These are phyloP conservation scores for Diaporthe sp. DNA, from an alignment of 2,329 filamentous ascomycete species.

Conservation along the genomic window DNA sequence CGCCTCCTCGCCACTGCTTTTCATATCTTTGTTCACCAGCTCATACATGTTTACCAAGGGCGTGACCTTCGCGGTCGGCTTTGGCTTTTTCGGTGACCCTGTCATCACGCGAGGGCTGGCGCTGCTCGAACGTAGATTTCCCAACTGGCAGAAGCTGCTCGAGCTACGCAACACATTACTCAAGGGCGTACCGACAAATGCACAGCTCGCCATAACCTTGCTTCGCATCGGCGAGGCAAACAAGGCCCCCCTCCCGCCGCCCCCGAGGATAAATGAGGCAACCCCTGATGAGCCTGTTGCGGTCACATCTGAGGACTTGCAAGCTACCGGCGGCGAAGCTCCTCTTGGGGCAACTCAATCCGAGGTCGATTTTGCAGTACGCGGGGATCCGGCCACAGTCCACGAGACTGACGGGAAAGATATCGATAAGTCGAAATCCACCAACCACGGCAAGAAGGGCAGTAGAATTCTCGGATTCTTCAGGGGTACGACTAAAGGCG, in stretches of 20 bases:
- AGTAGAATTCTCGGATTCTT: constrained; percentile 71
- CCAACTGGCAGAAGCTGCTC: constrained; percentile 80
- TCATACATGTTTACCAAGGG: constrained; percentile 74
- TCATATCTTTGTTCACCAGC: constrained; percentile 63
- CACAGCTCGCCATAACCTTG: constrained; percentile 83
- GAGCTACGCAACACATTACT: constrained; percentile 81
- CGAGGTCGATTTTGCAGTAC: constrained; percentile 74
- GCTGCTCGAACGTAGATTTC: constrained; percentile 69
- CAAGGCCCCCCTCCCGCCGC: constrained; percentile 78
- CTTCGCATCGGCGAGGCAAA: constrained; percentile 85
- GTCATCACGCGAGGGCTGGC: constrained; percentile 69
- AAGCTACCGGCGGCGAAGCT: constrained; percentile 54
- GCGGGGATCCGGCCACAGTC: constrained; percentile 51
- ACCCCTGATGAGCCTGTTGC: constrained; percentile 49
- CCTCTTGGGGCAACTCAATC: constrained; percentile 70
- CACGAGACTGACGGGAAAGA: constrained; percentile 54
- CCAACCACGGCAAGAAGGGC: constrained; percentile 52
- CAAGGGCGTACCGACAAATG: constrained; percentile 86
- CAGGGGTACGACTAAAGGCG: constrained; percentile 75
- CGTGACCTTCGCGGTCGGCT: constrained; percentile 73
- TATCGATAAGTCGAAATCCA: constrained; percentile 57
- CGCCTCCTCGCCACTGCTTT: constrained; percentile 61
- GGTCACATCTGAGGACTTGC: constrained; percentile 59
- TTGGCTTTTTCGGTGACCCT: constrained; percentile 84
- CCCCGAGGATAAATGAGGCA: constrained; percentile 49